Evolutionary conservation across 768 basidiomycete species (phyloP).

Genomic region (Russula griseocarnosa): DNA sequence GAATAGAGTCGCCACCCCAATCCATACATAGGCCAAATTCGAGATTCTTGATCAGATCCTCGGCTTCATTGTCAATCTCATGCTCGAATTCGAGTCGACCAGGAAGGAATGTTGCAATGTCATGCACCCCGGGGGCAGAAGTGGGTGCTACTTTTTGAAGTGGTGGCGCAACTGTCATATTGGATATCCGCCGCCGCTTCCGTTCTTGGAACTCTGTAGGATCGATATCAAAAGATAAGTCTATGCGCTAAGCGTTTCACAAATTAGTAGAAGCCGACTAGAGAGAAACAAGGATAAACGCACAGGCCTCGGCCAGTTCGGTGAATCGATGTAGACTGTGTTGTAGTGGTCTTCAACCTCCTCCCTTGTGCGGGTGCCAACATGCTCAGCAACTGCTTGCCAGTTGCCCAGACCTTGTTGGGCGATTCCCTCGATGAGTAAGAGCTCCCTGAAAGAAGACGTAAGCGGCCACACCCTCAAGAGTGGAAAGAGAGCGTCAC

Average conservation of each 20-base stretch:
- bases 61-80: constrained; percentile 95
- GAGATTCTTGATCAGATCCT: constrained; percentile 90
- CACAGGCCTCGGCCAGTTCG: constrained; percentile 78
- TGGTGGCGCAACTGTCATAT: constrained; percentile 55
- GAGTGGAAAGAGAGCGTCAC: constrained; percentile 42
- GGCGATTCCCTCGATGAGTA: constrained; percentile 83
- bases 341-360: constrained; percentile 91
- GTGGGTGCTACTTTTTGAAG: constrained; percentile 74
- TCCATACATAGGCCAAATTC: constrained; percentile 88
- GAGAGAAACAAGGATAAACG: constrained; percentile 31
- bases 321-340: constrained; percentile 71
- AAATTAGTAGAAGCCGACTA: constrained; percentile 22
- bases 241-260: constrained; percentile 36
- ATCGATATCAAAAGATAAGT: constrained; percentile 64
- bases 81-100: constrained; percentile 98
- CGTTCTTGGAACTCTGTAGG: constrained; percentile 80
- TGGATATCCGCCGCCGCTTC: constrained; percentile 84
- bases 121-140: constrained; percentile 88
- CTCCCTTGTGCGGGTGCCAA: constrained; percentile 90
- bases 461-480: constrained; percentile 11
- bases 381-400: constrained; percentile 92
- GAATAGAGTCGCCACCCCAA: constrained; percentile 79
- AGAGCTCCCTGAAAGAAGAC: constrained; percentile 62
- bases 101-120: constrained; percentile 88
- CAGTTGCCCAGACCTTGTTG: constrained; percentile 92